Base-by-base conservation (phyloP, 768 basidiomycete genomes). In the Auricularia auricula-judae region DNA sequence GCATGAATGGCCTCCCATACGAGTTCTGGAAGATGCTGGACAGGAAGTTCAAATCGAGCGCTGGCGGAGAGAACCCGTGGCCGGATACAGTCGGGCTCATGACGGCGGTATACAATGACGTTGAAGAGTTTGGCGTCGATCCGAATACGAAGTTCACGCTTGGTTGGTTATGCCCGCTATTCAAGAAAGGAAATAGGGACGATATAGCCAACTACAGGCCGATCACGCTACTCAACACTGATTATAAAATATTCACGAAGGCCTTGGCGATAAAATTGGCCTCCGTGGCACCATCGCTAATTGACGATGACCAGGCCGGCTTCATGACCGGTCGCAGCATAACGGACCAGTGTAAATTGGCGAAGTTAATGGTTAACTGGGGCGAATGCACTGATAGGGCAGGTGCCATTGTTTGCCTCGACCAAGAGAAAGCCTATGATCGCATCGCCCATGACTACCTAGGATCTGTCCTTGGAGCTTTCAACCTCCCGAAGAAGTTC, bases 91-190 rank as follows among this genome's bases (percentile, higher is more conserved):
- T 18, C 2, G 34, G 11, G 5, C 8, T 64, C 3, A 18, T 64
- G 79, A 51, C 79, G 74, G 8, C 82, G 70, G 3, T 75, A 78
- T 68, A 80, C 82, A 1, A 80, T 79, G 12, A 81, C 82, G 77
- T 79, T 0, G 64, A 73, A 63, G 0, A 3, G 1, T 1, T 74
- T 51, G 76, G 77, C 0, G 3, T 74, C 0, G 3, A 29, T 3
- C 1, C 21, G 0, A 2, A 8, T 0, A 2, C 56, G 5, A 12
- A 21, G 0, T 81, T 77, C 61, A 29, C 72, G 0, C 56, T 69
- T 5, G 79, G 79, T 0, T 71, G 70, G 69, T 70, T 75, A 64
- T 71, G 76, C 71, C 78, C 75, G 0, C 33, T 81, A 0, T 81
- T 76, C 63, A 81, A 81, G 42, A 80, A 81, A 47, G 73, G 68